Conservation (phyloP, 306 rosid genomes). For the Citrullus colocynthis region DNA sequence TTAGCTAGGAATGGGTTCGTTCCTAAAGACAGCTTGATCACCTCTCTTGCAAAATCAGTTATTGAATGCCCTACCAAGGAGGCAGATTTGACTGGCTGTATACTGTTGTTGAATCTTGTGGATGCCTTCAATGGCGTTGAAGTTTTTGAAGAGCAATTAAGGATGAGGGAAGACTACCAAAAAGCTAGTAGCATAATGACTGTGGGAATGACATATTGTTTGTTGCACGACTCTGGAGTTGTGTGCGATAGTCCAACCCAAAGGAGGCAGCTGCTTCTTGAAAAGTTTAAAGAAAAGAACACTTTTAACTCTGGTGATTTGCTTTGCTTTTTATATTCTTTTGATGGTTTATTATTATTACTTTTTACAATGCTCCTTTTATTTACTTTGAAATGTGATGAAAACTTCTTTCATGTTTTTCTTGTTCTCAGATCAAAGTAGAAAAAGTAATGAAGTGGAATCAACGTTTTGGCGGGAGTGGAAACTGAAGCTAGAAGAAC, state of each 20-base stretch:
- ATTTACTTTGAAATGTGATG: not conserved
- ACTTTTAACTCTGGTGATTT: constrained; percentile 43
- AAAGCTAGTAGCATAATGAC: constrained; percentile 73
- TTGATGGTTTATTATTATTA: not conserved
- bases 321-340: constrained; percentile 4
- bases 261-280: constrained; percentile 61
- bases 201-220: constrained; percentile 85
- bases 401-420: constrained; percentile 1
- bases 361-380: not conserved
- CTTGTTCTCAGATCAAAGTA: constrained; percentile 46
- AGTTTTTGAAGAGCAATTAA: constrained; percentile 82
- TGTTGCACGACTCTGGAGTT: constrained; percentile 58
- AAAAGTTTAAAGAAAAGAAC: constrained; percentile 71
- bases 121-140: constrained; percentile 86
- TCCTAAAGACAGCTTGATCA: constrained; percentile 62
- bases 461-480: constrained; percentile 97
- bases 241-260: constrained; percentile 46
- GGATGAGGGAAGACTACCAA: constrained; percentile 65
- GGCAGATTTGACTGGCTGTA: constrained; percentile 61
- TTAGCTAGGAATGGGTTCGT: constrained; percentile 80
- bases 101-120: constrained; percentile 74
- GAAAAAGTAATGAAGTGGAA: constrained; percentile 61
- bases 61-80: constrained; percentile 72
- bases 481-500: constrained; percentile 86
- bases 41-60: constrained; percentile 67